phyloP scores from a whole-genome alignment of 2,329 filamentous ascomycete species.

The Coleophoma crateriformis region DNA sequence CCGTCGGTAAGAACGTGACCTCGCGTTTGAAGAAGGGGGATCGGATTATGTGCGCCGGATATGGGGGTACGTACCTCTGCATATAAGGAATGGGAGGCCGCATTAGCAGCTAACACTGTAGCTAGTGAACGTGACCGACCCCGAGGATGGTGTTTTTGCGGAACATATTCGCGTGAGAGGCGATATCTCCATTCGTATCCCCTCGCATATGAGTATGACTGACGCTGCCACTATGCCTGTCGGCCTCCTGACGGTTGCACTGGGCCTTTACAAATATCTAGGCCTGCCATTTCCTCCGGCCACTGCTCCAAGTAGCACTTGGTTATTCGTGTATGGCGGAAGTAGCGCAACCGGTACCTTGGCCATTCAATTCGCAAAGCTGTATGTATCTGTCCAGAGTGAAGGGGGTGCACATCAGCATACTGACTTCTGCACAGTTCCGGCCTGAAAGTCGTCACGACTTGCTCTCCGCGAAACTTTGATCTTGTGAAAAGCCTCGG shows the following conservation, averaged over 20 bases:
- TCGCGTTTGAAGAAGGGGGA: constrained; percentile 16
- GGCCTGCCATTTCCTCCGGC: constrained; percentile 15
- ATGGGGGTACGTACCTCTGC: constrained; percentile 12
- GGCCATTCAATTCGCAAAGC: constrained; percentile 39
- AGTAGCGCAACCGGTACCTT: constrained; percentile 41
- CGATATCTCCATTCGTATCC: constrained; percentile 34
- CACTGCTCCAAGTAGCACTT: constrained; percentile 5
- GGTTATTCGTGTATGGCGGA: constrained; percentile 40
- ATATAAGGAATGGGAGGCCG: background rate
- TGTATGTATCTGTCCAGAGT: constrained; percentile 17
- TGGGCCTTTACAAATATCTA: constrained; percentile 15
- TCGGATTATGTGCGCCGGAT: constrained; percentile 9
- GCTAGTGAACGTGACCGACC: constrained; percentile 10
- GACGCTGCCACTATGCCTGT: constrained; percentile 31
- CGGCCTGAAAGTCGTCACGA: constrained; percentile 32
- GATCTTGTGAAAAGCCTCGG: constrained; percentile 38
- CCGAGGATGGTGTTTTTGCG: constrained; percentile 17
- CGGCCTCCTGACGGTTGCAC: constrained; percentile 10
- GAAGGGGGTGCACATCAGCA: background rate
- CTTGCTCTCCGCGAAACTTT: constrained; percentile 39
- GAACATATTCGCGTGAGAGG: constrained; percentile 26
- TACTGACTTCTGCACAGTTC: constrained; percentile 8
- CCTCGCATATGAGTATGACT: constrained; percentile 35
- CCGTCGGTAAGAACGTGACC: constrained; percentile 9
- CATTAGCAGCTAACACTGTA: background rate